phyloP scores from a whole-genome alignment of 192 early-diverging fungal genomes.

The Backusella macrospora region DNA sequence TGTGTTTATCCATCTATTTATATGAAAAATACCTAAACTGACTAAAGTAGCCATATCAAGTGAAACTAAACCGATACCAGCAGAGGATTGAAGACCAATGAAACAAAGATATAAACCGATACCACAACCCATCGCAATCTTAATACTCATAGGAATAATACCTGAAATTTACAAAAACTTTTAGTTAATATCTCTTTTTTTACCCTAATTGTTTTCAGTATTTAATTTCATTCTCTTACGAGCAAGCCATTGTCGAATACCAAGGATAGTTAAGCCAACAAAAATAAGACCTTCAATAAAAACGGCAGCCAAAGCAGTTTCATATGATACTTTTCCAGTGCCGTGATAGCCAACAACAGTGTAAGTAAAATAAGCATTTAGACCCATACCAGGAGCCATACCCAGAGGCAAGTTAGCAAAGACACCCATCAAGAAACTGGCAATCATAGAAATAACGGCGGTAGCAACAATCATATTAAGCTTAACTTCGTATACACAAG shows the following conservation, averaged over 20 bases:
- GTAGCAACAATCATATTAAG: conserved; percentile 78
- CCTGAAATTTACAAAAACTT: background rate
- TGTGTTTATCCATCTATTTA: too few relatives aligned
- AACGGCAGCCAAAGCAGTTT: conserved; percentile 73
- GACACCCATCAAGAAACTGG: conserved; percentile 67
- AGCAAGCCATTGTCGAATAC: conserved; percentile 82
- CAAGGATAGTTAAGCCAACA: conserved; percentile 71
- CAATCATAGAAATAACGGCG: conserved; percentile 64
- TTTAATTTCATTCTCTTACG: conserved; percentile 26
- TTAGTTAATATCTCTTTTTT: too few relatives aligned
- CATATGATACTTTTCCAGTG: conserved; percentile 67
- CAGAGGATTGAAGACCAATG: conserved; percentile 79
- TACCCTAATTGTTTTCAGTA: background rate
- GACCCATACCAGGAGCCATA: conserved; percentile 80
- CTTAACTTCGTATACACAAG: conserved; percentile 63
- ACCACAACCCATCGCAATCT: conserved; percentile 73
- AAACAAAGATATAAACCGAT: conserved; percentile 81
- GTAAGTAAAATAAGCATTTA: conserved; percentile 85
- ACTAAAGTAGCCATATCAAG: conserved; percentile 68
- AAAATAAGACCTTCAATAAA: conserved; percentile 85
- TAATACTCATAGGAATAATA: conserved; percentile 69
- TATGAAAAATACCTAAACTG: conserved; percentile 35
- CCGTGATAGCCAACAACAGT: conserved; percentile 83
- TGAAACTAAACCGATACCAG: conserved; percentile 78
- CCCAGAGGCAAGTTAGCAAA: conserved; percentile 79